phyloP scores from a whole-genome alignment of 2,329 filamentous ascomycete genomes.

The Keithomyces neogunnii region DNA sequence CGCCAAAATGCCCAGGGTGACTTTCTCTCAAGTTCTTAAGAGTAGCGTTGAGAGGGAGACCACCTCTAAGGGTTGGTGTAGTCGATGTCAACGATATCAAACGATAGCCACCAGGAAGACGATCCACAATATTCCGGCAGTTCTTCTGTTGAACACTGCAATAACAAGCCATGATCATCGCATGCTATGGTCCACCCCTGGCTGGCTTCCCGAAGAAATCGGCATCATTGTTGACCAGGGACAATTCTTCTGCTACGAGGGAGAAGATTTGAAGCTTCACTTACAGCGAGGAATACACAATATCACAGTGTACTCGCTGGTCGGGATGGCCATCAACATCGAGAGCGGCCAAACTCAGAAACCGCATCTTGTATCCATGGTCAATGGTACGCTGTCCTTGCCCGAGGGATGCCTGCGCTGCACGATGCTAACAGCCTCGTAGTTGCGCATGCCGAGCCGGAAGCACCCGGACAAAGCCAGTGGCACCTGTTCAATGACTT shows the following conservation, averaged over 20 bases:
- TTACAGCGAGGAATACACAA: slow-evolving; percentile 71
- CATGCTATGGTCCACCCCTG: slow-evolving; percentile 78
- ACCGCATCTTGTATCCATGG: slow-evolving; percentile 81
- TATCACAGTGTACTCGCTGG: slow-evolving; percentile 82
- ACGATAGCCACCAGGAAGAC: slow-evolving; percentile 77
- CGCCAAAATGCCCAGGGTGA: slow-evolving; percentile 45
- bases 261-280: slow-evolving; percentile 75
- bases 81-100: slow-evolving; percentile 83
- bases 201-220: slow-evolving; percentile 90
- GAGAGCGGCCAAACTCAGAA: slow-evolving; percentile 79
- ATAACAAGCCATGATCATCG: slow-evolving; percentile 64
- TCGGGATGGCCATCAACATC: slow-evolving; percentile 85
- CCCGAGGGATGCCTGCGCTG: not conserved
- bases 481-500: slow-evolving; percentile 99
- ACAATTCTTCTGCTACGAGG: slow-evolving; percentile 93
- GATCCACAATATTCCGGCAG: slow-evolving; percentile 70
- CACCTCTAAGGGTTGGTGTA: slow-evolving; percentile 87
- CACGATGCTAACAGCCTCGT: slow-evolving; percentile 2
- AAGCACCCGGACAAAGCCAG: slow-evolving; percentile 52
- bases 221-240: slow-evolving; percentile 84
- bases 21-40: slow-evolving; percentile 88
- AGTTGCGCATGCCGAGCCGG: slow-evolving; percentile 59
- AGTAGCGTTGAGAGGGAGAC: slow-evolving; percentile 84
- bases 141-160: slow-evolving; percentile 83
- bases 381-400: slow-evolving; percentile 56